Evolutionary conservation across 805 yeast species (phyloP), one percentile per base, ranked within the genome.

Genomic region (Lipomyces lipofer): DNA sequence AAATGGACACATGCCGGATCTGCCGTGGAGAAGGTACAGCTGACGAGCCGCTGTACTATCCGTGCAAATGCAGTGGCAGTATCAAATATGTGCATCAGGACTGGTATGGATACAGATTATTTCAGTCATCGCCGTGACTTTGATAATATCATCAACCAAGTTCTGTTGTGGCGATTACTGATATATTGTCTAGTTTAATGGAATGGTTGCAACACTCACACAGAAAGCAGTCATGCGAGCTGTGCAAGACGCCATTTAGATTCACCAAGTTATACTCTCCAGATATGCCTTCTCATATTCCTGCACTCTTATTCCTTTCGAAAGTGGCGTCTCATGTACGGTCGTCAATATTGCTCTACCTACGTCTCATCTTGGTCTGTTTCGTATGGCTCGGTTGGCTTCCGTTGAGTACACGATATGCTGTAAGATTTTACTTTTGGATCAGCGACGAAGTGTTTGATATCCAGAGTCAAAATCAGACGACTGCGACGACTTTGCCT

Each of bases 41-140:
- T 0, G 82, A 79, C 0, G 88, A 87, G 60, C 97, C 97, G 2
- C 74, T 94, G 43, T 85, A 80, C 60, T 91, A 87, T 69, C 99
- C 99, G 2, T 94, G 99, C 71, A 84, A 81, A 65, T 94, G 99
- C 71, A 78, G 89, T 49, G 99, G 99, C 1, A 86, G 96, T 12
- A 95, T 94, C 68, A 86, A 85, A 67, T 91, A 84, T 65, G 88
- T 94, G 50, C 99, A 94, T 69, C 95, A 92, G 69, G 95, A 86
- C 52, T 94, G 99, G 69, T 67, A 58, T 48, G 69, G n/a, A n/a
- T n/a, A n/a, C n/a, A n/a, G n/a, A n/a, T n/a, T n/a, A n/a, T n/a
- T n/a, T n/a, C n/a, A n/a, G 19, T 13, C 19, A 15, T 8, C 19
- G 19, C 17, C 9, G 40, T 8, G 40, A 35, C n/a, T 7, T 8